phyloP scores from a whole-genome alignment of 495 filamentous ascomycete genomes.

The Staphylotrichum tortipilum region DNA sequence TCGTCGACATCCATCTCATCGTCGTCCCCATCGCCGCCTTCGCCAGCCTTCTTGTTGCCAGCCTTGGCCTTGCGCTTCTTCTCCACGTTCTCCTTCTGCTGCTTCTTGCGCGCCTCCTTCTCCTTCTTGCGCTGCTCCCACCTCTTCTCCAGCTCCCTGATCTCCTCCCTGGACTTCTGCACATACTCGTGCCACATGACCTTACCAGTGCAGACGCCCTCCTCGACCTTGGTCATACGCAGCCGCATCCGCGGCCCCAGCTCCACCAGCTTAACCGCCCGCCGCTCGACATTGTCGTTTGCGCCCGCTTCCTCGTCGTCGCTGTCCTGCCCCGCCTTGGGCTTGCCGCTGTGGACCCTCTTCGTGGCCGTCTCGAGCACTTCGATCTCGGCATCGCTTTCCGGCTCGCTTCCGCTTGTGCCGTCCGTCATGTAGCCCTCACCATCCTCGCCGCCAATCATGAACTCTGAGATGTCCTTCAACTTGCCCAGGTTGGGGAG shows the following conservation, averaged over 20 bases:
- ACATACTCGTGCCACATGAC: conserved; percentile 97
- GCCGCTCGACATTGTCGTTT: conserved; percentile 56
- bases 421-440: conserved; percentile 72
- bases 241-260: conserved; percentile 84
- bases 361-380: conserved; percentile 65
- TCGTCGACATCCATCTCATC: conserved; percentile 52
- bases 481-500: conserved; percentile 85
- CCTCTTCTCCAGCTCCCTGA: conserved; percentile 63
- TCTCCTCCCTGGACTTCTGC: conserved; percentile 69
- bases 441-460: conserved; percentile 69
- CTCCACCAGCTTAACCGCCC: conserved; percentile 84
- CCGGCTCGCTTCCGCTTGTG: conserved; percentile 83
- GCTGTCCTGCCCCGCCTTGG: conserved; percentile 32
- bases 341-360: conserved; percentile 56
- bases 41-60: conserved; percentile 40
- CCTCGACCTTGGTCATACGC: conserved; percentile 90
- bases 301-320: conserved; percentile 26
- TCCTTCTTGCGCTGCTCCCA: conserved; percentile 72
- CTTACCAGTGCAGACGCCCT: conserved; percentile 82
- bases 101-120: conserved; percentile 70
- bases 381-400: conserved; percentile 94
- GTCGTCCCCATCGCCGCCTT: conserved; percentile 51
- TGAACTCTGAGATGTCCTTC: conserved; percentile 90
- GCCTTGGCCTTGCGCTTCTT: conserved; percentile 58
- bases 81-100: conserved; percentile 81